Conservation (phyloP, 2,329 filamentous ascomycete genomes). For the Hypoxylon sp. region DNA sequence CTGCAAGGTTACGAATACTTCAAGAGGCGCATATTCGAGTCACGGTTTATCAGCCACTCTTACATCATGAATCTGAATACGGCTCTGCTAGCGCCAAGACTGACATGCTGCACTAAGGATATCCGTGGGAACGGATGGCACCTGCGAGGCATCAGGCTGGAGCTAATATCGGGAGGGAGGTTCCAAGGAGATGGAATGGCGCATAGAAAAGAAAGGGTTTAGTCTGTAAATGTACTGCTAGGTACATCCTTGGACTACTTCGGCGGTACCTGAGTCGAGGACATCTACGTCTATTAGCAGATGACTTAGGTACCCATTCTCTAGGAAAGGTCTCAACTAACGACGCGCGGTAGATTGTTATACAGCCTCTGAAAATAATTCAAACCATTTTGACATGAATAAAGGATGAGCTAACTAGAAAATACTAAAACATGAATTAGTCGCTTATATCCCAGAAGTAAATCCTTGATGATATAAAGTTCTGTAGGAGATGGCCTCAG, state of each 20-base stretch:
- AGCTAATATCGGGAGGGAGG: not conserved
- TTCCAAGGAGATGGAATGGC: slow-evolving; percentile 24
- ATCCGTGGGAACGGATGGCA: slow-evolving; percentile 1
- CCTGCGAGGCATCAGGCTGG: not conserved
- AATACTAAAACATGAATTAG: not conserved
- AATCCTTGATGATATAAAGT: not conserved
- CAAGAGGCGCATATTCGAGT: slow-evolving; percentile 8
- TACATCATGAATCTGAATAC: slow-evolving; percentile 21
- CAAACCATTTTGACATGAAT: not conserved
- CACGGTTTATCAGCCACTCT: not conserved
- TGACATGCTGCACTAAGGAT: slow-evolving; percentile 32
- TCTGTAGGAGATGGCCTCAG: not conserved
- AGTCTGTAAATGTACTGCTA: not conserved
- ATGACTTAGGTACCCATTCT: not conserved
- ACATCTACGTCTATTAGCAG: not conserved
- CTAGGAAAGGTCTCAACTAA: not conserved
- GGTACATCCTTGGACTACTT: not conserved
- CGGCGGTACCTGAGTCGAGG: not conserved
- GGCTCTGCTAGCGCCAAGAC: not conserved
- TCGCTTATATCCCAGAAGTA: not conserved
- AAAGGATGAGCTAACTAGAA: not conserved
- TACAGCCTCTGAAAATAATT: not conserved
- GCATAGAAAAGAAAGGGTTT: slow-evolving; percentile 14
- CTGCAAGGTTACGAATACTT: not conserved
- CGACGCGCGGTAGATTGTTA: not conserved